Evolutionary conservation across 2,329 filamentous ascomycete genomes (phyloP), one percentile per base, ranked within the genome.

Genomic region (Phialophora verrucosa): DNA sequence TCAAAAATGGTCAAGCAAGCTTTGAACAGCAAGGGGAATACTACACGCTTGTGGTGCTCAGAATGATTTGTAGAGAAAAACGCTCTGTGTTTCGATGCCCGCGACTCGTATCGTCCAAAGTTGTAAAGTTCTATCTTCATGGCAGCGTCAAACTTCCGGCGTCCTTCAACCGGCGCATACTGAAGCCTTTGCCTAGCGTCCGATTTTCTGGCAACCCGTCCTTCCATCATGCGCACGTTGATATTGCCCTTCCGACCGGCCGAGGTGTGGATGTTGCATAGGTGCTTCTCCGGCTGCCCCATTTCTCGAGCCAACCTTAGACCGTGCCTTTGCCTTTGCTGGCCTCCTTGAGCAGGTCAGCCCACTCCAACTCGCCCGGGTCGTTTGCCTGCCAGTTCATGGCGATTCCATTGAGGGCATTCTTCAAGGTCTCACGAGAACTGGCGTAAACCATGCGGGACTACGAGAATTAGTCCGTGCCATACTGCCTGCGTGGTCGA

Each of bases 371-470:
- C 68, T 76, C 75, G 65, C 75, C 75, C 7, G 74, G 72, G 57
- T 75, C 72, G 66, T 76, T 76, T 54, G 75, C 75, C 69, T 76
- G 75, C 64, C 75, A 72, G 66, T 75, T 74, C 65, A 71, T 73
- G 62, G 70, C 73, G 53, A 76, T 69, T 25, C 75, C 76, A 75
- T 81, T 82, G 51, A 83, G 77, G 20, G 81, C 79, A 69, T 80
- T 81, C 77, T 83, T 83, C 70, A 83, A 72, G 65, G 76, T 76
- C 73, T 83, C 80, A 62, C 80, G 79, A 57, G 80, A 83, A 70
- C 80, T 81, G 71, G 82, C 81, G 75, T 83, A 83, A 64, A 83
- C 78, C 82, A 83, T 83, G 69, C 80, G 81, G 76, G 77, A 79
- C 79, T 81, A 42, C 44, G 38, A 38, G 11, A 31, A 31, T 42